Conservation (phyloP, 805 yeast species). For the Wickerhamomyces kurtzmanii region DNA sequence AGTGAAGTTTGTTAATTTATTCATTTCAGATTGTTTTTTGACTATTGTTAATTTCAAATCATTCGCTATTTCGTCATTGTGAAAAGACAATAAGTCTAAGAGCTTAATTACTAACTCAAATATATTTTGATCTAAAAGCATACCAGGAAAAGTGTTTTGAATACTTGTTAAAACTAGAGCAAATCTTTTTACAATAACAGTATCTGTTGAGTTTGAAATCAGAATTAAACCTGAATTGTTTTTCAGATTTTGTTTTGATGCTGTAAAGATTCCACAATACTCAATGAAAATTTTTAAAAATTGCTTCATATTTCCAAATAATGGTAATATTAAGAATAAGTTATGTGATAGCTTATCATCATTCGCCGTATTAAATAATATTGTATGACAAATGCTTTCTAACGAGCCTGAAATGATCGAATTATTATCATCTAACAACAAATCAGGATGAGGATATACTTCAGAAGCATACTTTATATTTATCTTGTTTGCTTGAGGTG, state of each 20-base stretch:
- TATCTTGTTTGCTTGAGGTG: constrained; percentile 5
- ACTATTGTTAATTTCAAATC: constrained; percentile 43
- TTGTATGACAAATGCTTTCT: constrained; percentile 71
- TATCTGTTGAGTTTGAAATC: constrained; percentile 23
- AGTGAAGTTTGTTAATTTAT: constrained; percentile 21
- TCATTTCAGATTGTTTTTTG: constrained; percentile 36
- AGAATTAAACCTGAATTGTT: constrained; percentile 2
- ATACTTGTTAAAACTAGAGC: constrained; percentile 45
- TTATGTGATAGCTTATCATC: constrained; percentile 29
- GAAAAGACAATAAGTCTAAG: constrained; percentile 34
- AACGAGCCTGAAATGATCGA: constrained; percentile 43
- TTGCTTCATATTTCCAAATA: constrained; percentile 36
- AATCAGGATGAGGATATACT: constrained; percentile 52
- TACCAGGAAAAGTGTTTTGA: constrained; percentile 54
- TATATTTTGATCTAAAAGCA: constrained; percentile 53
- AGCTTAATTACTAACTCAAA: constrained; percentile 49
- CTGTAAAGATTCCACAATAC: constrained; percentile 24
- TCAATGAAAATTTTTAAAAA: constrained; percentile 35
- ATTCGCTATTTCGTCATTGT: constrained; percentile 40
- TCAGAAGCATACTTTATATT: constrained; percentile 27
- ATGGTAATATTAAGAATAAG: constrained; percentile 42
- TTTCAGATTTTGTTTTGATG: constrained; percentile 15
- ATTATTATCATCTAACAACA: constrained; percentile 37
- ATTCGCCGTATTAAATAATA: constrained; percentile 42
- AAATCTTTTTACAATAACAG: constrained; percentile 38